Evolutionary conservation across 805 yeast genomes (phyloP).

Genomic region (Wickerhamomyces ciferrii): DNA sequence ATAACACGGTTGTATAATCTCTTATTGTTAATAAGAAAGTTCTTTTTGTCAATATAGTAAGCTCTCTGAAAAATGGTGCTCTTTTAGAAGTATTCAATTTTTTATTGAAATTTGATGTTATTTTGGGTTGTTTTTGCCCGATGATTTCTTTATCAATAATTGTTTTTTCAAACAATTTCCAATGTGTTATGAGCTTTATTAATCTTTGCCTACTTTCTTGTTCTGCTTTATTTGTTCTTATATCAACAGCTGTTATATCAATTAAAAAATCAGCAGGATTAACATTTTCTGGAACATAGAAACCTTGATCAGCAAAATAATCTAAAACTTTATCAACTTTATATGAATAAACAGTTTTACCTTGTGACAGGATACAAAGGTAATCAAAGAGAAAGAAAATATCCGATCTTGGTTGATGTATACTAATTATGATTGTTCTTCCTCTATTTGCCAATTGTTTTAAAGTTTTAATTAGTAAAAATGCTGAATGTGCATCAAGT

Average conservation of each 20-base stretch:
- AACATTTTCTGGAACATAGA: conserved; percentile 35
- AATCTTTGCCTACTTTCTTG: conserved; percentile 25
- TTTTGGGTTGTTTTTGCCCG: background rate
- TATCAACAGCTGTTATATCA: conserved; percentile 54
- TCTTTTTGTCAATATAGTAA: conserved; percentile 38
- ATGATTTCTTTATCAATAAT: background rate
- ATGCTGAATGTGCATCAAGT: conserved; percentile 73
- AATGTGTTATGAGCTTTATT: conserved; percentile 18
- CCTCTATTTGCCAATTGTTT: conserved; percentile 56
- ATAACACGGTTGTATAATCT: conserved; percentile 42
- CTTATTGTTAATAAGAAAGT: conserved; percentile 40
- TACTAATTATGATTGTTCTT: conserved; percentile 67
- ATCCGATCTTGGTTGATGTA: conserved; percentile 83
- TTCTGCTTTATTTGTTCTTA: conserved; percentile 30
- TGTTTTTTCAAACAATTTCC: conserved; percentile 21
- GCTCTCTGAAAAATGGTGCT: conserved; percentile 38
- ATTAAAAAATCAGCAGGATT: conserved; percentile 62
- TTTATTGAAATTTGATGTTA: background rate
- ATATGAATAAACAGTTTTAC: conserved; percentile 43
- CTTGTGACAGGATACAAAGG: conserved; percentile 63
- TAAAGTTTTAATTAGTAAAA: conserved; percentile 54
- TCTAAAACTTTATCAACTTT: conserved; percentile 41
- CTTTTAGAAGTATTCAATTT: conserved; percentile 19
- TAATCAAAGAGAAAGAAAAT: conserved; percentile 65
- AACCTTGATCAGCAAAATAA: conserved; percentile 46